These are phyloP conservation scores for Nakazawaea holstii DNA, from an alignment of 805 yeast genomes.

Conservation along the genomic window DNA sequence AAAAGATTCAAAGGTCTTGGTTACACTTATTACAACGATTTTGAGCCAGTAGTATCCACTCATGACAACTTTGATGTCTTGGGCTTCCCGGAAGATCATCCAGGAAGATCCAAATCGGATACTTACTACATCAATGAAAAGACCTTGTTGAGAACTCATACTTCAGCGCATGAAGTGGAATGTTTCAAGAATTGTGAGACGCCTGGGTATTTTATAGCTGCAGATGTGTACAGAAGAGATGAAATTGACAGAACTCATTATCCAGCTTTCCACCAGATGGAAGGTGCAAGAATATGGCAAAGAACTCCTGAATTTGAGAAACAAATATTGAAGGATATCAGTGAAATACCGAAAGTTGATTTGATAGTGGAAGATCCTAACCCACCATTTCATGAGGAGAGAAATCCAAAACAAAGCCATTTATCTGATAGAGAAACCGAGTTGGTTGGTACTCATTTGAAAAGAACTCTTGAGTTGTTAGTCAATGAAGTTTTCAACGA, in stretches of 20 bases:
- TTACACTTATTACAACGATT: conserved; percentile 72
- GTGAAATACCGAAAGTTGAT: conserved; percentile 57
- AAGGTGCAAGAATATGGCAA: conserved; percentile 88
- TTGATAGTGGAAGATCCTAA: conserved; percentile 74
- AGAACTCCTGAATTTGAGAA: conserved; percentile 35
- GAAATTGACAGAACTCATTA: conserved; percentile 95
- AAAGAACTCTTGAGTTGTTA: conserved; percentile 77
- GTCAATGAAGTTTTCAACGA: conserved; percentile 78
- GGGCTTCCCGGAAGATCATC: conserved; percentile 89
- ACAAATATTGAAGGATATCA: conserved; percentile 50
- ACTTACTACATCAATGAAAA: conserved; percentile 83
- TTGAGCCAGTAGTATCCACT: conserved; percentile 77
- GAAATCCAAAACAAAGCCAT: conserved; percentile 76
- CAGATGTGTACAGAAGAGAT: conserved; percentile 94
- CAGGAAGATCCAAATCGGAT: conserved; percentile 88
- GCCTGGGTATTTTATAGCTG: conserved; percentile 88
- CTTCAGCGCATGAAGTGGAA: conserved; percentile 93
- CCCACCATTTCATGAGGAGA: conserved; percentile 43
- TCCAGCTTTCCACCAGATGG: conserved; percentile 97
- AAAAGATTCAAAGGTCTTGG: conserved; percentile 59
- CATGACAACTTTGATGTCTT: conserved; percentile 86
- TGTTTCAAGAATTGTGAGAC: conserved; percentile 64
- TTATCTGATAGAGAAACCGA: conserved; percentile 68
- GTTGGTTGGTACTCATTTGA: conserved; percentile 70
- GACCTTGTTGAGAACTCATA: conserved; percentile 80